Percentiles rank a stretch among this genome's conserved stretches.
phyloP scores from a whole-genome alignment of 176 grass and related monocot genomes.

The sorghum (Sorghum bicolor) region DNA sequence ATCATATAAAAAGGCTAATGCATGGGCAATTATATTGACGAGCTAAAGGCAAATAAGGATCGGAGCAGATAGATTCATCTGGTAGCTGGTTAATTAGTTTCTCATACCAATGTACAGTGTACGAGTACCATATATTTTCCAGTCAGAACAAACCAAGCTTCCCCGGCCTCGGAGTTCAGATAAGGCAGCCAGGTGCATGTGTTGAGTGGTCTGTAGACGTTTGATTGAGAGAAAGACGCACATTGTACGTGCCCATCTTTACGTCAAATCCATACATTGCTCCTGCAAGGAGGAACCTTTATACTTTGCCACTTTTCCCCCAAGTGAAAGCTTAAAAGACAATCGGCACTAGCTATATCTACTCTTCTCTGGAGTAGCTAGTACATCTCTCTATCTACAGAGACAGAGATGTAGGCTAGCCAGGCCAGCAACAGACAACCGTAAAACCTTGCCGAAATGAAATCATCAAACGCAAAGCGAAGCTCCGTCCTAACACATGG shows the following conservation, averaged over 20 bases:
- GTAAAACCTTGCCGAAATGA: not conserved
- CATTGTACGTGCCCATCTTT: constrained; percentile 36
- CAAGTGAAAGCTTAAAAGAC: not conserved
- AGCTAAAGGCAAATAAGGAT: not conserved
- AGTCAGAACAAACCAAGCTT: not conserved
- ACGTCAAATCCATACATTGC: constrained; percentile 42
- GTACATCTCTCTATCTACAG: not conserved
- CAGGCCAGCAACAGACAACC: not conserved
- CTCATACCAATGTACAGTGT: too few species aligned
- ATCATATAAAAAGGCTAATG: not conserved
- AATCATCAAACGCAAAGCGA: constrained; percentile 23
- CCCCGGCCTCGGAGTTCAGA: not conserved
- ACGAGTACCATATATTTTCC: too few species aligned
- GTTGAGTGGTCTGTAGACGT: constrained; percentile 5
- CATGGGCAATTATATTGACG: not conserved
- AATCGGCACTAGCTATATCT: not conserved
- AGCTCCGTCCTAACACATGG: constrained; percentile 14
- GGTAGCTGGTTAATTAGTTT: not conserved
- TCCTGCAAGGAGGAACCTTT: not conserved
- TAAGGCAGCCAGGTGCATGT: constrained; percentile 13
- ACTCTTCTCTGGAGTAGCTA: not conserved
- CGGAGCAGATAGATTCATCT: not conserved
- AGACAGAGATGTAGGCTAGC: not conserved
- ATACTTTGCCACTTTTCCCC: not conserved
- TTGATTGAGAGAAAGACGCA: constrained; percentile 23